These are phyloP conservation scores for Raffaelea deltoideospora DNA, from an alignment of 2,329 filamentous ascomycete species.

Conservation along the genomic window DNA sequence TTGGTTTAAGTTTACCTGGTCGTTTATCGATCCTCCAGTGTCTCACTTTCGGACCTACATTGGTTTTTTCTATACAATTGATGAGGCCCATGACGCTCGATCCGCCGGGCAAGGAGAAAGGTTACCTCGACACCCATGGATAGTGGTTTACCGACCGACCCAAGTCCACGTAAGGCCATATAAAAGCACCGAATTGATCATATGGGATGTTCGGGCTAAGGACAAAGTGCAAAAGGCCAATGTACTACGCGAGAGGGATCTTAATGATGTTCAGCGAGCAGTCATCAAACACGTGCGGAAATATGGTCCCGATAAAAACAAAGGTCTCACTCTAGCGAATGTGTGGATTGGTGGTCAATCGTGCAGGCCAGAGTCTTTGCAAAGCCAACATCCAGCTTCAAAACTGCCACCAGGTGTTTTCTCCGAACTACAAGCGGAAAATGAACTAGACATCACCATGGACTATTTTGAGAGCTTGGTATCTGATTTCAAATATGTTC, in stretches of 20 bases:
- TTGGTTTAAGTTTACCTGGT: constrained; percentile 19
- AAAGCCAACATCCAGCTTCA: no score
- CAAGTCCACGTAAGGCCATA: constrained; percentile 18
- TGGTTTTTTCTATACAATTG: constrained; percentile 36
- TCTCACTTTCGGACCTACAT: constrained; percentile 19
- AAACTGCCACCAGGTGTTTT: constrained; percentile 2
- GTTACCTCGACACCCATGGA: constrained; percentile 30
- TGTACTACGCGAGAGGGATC: constrained; percentile 19
- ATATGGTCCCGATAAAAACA: constrained; percentile 15
- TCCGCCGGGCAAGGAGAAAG: constrained; percentile 8
- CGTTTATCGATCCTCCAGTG: constrained; percentile 11
- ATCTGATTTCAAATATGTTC: constrained; percentile 14
- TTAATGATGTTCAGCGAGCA: constrained; percentile 29
- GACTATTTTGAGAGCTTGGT: constrained; percentile 19
- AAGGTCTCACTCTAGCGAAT: constrained; percentile 17
- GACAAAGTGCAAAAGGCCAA: no score
- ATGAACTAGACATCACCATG: constrained; percentile 27
- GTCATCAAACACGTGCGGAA: constrained; percentile 24
- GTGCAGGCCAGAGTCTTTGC: no score
- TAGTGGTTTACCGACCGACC: constrained; percentile 30
- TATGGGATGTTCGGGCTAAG: constrained; percentile 32
- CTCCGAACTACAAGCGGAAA: constrained; percentile 9
- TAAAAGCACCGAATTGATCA: constrained; percentile 29
- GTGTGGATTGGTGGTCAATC: constrained; percentile 39
- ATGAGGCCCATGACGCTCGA: constrained; percentile 15